These are phyloP conservation scores for Nasturtium officinale DNA, from an alignment of 345 rosid genomes.

Conservation along the genomic window DNA sequence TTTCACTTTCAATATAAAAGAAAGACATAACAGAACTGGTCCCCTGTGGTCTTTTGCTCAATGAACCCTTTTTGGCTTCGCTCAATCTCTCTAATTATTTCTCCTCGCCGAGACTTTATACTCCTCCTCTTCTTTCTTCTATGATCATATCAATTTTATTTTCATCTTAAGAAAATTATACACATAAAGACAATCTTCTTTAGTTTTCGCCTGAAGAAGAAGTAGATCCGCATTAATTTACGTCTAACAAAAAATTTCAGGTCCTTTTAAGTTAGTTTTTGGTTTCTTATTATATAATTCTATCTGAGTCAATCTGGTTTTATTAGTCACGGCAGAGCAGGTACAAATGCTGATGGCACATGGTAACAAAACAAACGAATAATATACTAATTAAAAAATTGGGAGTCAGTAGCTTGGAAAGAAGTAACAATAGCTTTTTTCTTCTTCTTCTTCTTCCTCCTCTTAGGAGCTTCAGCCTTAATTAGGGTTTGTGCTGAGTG, in stretches of 20 bases:
- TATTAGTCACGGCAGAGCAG: conserved; percentile 32
- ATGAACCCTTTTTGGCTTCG: conserved; percentile 38
- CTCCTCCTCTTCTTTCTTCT: conserved; percentile 27
- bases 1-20: conserved; percentile 4
- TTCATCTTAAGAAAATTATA: background rate
- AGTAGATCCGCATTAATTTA: conserved; percentile 35
- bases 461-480: conserved; percentile 68
- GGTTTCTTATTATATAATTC: background rate
- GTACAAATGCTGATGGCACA: conserved; percentile 44
- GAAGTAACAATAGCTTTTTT: conserved; percentile 47
- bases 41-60: conserved; percentile 40
- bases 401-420: conserved; percentile 63
- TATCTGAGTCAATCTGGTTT: conserved; percentile 15
- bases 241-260: background rate
- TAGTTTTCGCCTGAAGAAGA: background rate
- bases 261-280: conserved; percentile 17
- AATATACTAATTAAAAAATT: no score
- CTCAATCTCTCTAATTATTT: conserved; percentile 12
- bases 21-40: conserved; percentile 34
- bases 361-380: no score
- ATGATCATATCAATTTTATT: conserved; percentile 22
- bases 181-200: background rate
- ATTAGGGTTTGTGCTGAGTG: conserved; percentile 24
- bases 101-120: conserved; percentile 31
- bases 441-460: conserved; percentile 42